Evolutionary conservation across 768 basidiomycete species (phyloP).

Genomic region (Panus rudis): DNA sequence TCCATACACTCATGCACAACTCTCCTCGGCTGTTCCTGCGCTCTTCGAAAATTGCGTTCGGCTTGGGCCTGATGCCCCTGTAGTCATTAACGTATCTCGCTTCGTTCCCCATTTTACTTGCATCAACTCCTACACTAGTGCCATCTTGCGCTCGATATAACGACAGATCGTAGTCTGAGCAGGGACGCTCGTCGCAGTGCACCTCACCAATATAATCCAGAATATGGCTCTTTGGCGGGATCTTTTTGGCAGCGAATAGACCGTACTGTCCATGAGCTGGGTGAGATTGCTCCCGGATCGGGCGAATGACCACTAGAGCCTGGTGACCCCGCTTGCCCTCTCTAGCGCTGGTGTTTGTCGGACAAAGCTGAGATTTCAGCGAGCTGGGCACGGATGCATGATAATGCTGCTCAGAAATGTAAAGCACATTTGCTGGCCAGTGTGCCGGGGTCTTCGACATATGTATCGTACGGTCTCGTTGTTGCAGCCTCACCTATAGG

Average conservation of each 20-base stretch:
- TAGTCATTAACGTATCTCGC: constrained; percentile 90
- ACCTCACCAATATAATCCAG: constrained; percentile 81
- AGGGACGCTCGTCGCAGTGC: constrained; percentile 65
- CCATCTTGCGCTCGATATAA: constrained; percentile 55
- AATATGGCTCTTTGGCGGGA: constrained; percentile 58
- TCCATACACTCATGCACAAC: constrained; percentile 74
- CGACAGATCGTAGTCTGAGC: constrained; percentile 85
- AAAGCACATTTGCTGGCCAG: constrained; percentile 53
- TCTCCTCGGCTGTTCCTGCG: constrained; percentile 47
- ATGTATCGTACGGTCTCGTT: too few relatives aligned
- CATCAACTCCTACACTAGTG: constrained; percentile 72
- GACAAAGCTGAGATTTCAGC: too few relatives aligned
- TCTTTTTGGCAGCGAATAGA: constrained; percentile 70
- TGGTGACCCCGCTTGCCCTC: constrained; percentile 12
- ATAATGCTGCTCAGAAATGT: constrained; percentile 43
- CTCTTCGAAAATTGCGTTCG: constrained; percentile 70
- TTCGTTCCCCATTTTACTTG: constrained; percentile 72
- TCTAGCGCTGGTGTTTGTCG: too few relatives aligned
- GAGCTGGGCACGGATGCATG: constrained; percentile 54
- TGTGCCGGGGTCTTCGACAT: constrained; percentile 16
- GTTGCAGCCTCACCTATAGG: too few relatives aligned
- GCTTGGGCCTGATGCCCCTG: constrained; percentile 60
- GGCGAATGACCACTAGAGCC: constrained; percentile 48
- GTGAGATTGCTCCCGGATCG: constrained; percentile 49
- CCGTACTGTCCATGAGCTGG: constrained; percentile 69